phyloP scores from a whole-genome alignment of 2,329 filamentous ascomycete species.

The Endocalyx cinctus region DNA sequence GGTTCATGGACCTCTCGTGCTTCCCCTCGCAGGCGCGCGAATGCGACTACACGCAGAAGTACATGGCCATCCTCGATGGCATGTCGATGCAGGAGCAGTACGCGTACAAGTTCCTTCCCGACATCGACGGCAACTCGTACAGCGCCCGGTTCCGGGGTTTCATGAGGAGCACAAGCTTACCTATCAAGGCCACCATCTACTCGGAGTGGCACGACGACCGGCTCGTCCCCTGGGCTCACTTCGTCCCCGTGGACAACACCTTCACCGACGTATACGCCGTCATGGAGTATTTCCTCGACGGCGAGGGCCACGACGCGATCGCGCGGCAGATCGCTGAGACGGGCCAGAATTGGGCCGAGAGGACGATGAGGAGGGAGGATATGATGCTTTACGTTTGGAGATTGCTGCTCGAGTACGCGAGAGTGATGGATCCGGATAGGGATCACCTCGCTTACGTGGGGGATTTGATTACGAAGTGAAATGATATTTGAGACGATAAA shows the following conservation, averaged over 20 bases:
- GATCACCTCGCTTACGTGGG: conserved; percentile 24
- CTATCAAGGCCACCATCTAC: conserved; percentile 59
- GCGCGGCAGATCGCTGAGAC: conserved; percentile 46
- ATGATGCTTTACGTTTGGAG: conserved; percentile 53
- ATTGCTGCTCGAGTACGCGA: conserved; percentile 42
- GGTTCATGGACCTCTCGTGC: conserved; percentile 26
- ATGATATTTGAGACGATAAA: too few relatives aligned
- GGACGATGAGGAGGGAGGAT: conserved; percentile 48
- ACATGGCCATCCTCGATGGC: conserved; percentile 13
- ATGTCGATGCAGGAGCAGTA: conserved; percentile 33
- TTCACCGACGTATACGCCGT: conserved; percentile 55
- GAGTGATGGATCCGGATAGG: conserved; percentile 28
- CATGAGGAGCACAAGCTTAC: conserved; percentile 49
- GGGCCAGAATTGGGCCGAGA: conserved; percentile 48
- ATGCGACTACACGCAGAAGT: conserved; percentile 21
- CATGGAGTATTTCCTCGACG: conserved; percentile 52
- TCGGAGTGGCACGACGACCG: conserved; percentile 61
- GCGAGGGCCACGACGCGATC: conserved; percentile 34
- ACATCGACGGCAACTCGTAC: conserved; percentile 56
- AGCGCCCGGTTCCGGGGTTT: conserved; percentile 47
- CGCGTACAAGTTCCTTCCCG: conserved; percentile 50
- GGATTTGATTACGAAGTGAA: too few relatives aligned
- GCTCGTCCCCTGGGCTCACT: conserved; percentile 58
- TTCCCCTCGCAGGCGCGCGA: conserved; percentile 21
- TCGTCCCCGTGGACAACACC: conserved; percentile 56